Percentiles rank a stretch among this genome's conserved stretches.
phyloP scores from a whole-genome alignment of 768 basidiomycete species.

The Termitomyces sp. region DNA sequence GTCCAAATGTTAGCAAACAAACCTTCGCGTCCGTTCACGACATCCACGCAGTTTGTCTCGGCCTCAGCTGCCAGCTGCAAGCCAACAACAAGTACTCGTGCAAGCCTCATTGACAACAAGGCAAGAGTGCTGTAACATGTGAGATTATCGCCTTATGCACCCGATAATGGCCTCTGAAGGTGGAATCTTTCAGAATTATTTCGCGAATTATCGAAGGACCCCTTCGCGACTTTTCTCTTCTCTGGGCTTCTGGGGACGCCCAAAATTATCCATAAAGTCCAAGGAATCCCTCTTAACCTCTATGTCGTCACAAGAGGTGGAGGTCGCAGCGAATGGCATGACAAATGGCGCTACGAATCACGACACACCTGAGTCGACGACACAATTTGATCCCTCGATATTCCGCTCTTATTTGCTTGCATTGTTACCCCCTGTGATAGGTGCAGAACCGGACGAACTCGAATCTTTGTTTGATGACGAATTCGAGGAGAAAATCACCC shows the following conservation, averaged over 20 bases:
- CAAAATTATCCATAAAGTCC: constrained; percentile 8
- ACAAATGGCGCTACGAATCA: constrained; percentile 23
- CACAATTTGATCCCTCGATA: constrained; percentile 59
- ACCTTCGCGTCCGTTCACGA: constrained; percentile 1
- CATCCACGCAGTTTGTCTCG: not conserved
- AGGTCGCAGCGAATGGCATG: constrained; percentile 19
- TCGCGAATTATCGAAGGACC: constrained; percentile 20
- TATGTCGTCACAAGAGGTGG: constrained; percentile 18
- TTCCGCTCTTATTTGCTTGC: constrained; percentile 68
- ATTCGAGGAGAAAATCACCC: constrained; percentile 69
- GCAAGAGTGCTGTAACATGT: constrained; percentile 6
- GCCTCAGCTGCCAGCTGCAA: not conserved
- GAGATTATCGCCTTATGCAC: constrained; percentile 3
- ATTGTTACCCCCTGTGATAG: constrained; percentile 78
- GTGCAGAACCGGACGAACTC: constrained; percentile 60
- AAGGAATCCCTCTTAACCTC: constrained; percentile 9
- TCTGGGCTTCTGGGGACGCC: constrained; percentile 13
- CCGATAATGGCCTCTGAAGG: constrained; percentile 16
- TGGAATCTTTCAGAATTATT: constrained; percentile 21
- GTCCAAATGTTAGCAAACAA: not conserved
- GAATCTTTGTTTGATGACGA: constrained; percentile 63
- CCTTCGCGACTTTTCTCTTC: constrained; percentile 17
- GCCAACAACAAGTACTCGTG: not conserved
- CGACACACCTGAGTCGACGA: constrained; percentile 19
- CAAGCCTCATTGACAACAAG: not conserved